These are phyloP conservation scores for Sporothrix mexicana DNA, from an alignment of 2,329 filamentous ascomycete species.

Conservation along the genomic window DNA sequence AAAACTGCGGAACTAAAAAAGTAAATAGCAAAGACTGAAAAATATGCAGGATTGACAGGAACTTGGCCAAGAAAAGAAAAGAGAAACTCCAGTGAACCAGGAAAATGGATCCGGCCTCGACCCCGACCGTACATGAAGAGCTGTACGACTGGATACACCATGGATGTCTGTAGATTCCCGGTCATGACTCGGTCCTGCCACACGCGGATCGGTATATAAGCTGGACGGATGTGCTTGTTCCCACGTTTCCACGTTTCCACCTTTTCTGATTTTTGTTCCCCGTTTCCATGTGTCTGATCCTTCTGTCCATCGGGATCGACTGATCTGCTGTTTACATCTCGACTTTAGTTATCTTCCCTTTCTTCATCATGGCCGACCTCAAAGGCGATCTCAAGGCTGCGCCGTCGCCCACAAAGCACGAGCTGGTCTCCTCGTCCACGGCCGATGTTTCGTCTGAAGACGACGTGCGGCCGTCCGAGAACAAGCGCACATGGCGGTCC, in stretches of 20 bases:
- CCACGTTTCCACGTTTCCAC: neutral
- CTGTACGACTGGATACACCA: neutral
- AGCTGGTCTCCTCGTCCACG: neutral
- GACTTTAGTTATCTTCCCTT: neutral
- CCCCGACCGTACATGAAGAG: neutral
- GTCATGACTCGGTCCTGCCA: neutral
- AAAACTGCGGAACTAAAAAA: neutral
- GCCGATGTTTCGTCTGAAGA: neutral
- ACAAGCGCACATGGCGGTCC: conserved; percentile 49
- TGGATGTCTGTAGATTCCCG: neutral
- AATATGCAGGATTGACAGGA: neutral
- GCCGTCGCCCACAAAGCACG: neutral
- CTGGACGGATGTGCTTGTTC: neutral
- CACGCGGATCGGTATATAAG: conserved; percentile 7
- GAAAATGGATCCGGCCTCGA: neutral
- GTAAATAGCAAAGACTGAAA: neutral
- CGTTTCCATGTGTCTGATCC: neutral
- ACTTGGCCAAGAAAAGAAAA: neutral
- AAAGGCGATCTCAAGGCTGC: neutral
- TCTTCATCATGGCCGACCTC: conserved; percentile 19
- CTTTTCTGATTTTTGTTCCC: neutral
- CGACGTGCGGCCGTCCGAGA: conserved; percentile 45
- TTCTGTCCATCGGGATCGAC: neutral
- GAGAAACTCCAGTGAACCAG: neutral
- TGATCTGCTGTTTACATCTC: neutral